Base-by-base conservation (phyloP, 129 eudicot genomes). In the Flaveria sonorensis region DNA sequence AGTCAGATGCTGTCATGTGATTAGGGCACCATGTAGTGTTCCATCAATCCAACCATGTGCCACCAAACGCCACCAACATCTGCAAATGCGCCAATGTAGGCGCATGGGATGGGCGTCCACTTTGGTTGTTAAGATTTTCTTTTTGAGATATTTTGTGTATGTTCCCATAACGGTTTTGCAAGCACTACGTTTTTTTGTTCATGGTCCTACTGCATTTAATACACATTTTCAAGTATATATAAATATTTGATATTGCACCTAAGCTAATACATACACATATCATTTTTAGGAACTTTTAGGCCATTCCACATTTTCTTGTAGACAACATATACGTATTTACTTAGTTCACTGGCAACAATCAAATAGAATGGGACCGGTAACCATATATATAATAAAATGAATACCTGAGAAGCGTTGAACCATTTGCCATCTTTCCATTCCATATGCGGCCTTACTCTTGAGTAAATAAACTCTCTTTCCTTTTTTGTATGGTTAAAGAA, bases 391-490 rank as follows among this genome's bases (percentile, higher is more conserved):
- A 68, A 69, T 42, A 32, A 80, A 51, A 74, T 63, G 28, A 53
- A 76, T 85, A 93, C 98, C 98, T 87, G 95, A 63, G 90, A 78
- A 70, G 91, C 68, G 76, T 83, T 83, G 83, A 93, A 78, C 98
- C 98, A 93, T 65, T 86, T 87, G 65, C 98, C 97, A 84, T 85
- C 90, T 77, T 83, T 87, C 98, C 96, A 90, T 46, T 90, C 95
- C 87, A 93, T 81, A 80, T 85, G 95, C 16, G 93, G 89, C 78
- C 96, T 90, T 61, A 93, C 47, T 16, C 79, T 81, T 3, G 89
- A 60, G 69, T 63, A 80, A 84, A 66, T 53, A 36, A 88, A 80
- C 70, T 85, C 87, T 81, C 65, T 87, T 18, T 85, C 91, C 79
- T 56, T 78, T 24, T 82, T 85, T 26, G 81, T 73, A 36, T 72